These are phyloP conservation scores for Solanum megistacrolobum DNA, from an alignment of 257 asterid species.

Conservation along the genomic window DNA sequence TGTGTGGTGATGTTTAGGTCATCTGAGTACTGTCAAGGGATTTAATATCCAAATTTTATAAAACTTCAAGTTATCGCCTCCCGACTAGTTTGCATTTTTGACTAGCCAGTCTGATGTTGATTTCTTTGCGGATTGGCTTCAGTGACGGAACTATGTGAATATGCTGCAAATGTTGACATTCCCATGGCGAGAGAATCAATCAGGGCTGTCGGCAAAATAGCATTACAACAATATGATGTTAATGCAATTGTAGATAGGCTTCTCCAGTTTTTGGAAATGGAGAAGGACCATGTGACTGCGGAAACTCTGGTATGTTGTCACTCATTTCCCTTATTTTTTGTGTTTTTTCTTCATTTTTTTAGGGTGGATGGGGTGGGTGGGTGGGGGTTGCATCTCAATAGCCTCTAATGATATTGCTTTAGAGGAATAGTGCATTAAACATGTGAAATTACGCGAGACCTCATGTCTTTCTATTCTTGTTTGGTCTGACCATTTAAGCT, in stretches of 20 bases:
- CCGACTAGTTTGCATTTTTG: not conserved
- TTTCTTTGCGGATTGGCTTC: slow-evolving; percentile 17
- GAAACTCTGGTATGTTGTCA: slow-evolving; percentile 70
- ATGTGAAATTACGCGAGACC: not conserved
- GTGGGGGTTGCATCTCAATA: not conserved
- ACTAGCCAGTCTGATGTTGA: slow-evolving; percentile 10
- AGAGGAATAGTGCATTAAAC: not conserved
- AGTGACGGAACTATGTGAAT: slow-evolving; percentile 99
- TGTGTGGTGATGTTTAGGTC: not conserved
- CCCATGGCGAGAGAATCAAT: slow-evolving; percentile 99
- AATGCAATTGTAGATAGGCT: slow-evolving; percentile 98
- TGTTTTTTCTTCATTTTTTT: not conserved
- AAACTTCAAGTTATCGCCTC: not conserved
- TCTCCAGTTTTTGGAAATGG: slow-evolving; percentile 99
- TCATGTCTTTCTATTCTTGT: not conserved
- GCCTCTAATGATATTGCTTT: not conserved
- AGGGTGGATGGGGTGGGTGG: not conserved
- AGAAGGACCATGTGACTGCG: slow-evolving; percentile 94
- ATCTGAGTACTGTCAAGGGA: not conserved
- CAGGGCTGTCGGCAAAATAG: slow-evolving; percentile 98
- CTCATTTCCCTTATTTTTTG: not conserved
- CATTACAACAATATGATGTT: slow-evolving; percentile 95
- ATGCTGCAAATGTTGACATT: slow-evolving; percentile 97
- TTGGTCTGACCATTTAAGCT: not conserved
- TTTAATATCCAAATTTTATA: not conserved